A percentile compares a stretch with the other conserved stretches of the same genome.
Conservation (phyloP, 352 stramenopile species). For the Phytopythium oedochilum region DNA sequence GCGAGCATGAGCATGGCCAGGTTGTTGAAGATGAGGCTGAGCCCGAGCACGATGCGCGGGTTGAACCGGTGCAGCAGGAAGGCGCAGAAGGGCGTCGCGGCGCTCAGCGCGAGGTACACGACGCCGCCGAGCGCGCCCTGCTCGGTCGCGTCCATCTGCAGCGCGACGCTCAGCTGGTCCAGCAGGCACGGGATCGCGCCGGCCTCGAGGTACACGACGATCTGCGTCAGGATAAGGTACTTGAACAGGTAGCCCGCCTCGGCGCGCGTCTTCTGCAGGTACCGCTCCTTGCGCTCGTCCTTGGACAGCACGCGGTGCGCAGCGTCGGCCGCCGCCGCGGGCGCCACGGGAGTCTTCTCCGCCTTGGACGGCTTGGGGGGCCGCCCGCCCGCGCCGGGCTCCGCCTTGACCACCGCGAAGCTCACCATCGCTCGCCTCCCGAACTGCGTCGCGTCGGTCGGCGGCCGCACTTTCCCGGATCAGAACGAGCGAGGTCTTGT, state of each 20-base stretch:
- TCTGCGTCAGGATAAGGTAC: conserved; percentile 82
- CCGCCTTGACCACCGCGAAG: conserved; percentile 6
- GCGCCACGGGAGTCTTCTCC: conserved; percentile 6
- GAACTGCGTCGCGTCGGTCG: background rate
- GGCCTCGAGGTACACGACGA: conserved; percentile 79
- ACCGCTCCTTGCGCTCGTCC: conserved; percentile 58
- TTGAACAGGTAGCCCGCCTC: conserved; percentile 84
- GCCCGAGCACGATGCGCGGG: conserved; percentile 54
- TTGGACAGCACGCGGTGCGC: conserved; percentile 25
- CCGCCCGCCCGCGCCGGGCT: background rate
- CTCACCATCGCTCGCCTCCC: conserved; percentile 1
- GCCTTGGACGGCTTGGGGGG: background rate
- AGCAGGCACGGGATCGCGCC: conserved; percentile 78
- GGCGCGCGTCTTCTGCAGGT: conserved; percentile 64
- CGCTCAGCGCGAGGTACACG: conserved; percentile 73
- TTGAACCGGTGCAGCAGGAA: conserved; percentile 70
- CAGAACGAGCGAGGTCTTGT: too few relatives aligned
- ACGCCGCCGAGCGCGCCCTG: conserved; percentile 74
- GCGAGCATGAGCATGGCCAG: conserved; percentile 67
- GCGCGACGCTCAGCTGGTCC: conserved; percentile 70
- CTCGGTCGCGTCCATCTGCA: conserved; percentile 63
- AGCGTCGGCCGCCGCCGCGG: conserved; percentile 13
- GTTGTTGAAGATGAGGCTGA: conserved; percentile 78
- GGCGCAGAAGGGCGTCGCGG: conserved; percentile 71
- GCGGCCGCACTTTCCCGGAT: background rate